Conservation (phyloP, 805 yeast genomes). For the Hanseniaspora thailandica region DNA sequence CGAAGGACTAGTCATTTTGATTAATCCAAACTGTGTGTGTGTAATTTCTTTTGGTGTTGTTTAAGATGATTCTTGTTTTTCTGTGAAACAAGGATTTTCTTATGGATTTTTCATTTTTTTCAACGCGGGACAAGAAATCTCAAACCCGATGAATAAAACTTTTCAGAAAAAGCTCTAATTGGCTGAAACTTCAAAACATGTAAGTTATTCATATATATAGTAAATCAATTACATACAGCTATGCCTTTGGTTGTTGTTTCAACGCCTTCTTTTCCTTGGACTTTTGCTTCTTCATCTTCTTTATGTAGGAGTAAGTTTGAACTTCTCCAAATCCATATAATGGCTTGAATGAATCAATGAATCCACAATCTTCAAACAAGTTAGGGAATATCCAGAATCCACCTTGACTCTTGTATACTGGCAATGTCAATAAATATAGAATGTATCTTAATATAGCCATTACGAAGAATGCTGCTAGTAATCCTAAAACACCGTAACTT, state of each 20-base stretch:
- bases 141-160: background rate
- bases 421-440: conserved; percentile 37
- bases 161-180: background rate
- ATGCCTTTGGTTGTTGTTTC: background rate
- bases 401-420: conserved; percentile 30
- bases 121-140: background rate
- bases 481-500: conserved; percentile 61
- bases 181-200: background rate
- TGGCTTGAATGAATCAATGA: conserved; percentile 83
- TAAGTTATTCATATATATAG: too few relatives aligned
- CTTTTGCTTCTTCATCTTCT: conserved; percentile 27
- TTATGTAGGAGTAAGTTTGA: conserved; percentile 26
- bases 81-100: background rate
- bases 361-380: conserved; percentile 88
- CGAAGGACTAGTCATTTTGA: background rate
- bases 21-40: too few relatives aligned
- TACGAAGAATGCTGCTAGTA: conserved; percentile 63
- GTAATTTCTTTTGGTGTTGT: too few relatives aligned
- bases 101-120: background rate
- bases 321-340: conserved; percentile 68
- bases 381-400: conserved; percentile 97
- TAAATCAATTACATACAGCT: background rate
- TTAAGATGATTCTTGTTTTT: too few relatives aligned
- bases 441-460: conserved; percentile 71
- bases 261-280: conserved; percentile 22